Evolutionary conservation across 305 asterid species (phyloP).

Genomic region (Solanum chacoense): DNA sequence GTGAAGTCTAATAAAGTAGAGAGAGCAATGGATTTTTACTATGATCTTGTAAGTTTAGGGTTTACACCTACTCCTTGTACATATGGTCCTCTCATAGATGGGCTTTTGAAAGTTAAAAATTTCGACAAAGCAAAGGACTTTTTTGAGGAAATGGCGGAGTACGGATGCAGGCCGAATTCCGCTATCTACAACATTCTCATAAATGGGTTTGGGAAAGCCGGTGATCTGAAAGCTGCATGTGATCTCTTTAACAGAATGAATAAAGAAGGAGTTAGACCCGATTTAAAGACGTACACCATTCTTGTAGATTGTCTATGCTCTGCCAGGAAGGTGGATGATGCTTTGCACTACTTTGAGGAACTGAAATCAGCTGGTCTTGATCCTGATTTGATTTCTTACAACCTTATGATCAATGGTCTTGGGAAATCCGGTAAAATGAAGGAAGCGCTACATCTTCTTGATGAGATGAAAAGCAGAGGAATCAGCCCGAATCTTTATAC

Average conservation of each 20-base stretch:
- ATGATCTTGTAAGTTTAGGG: slow-evolving; percentile 69
- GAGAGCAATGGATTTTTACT: slow-evolving; percentile 63
- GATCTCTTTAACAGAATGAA: slow-evolving; percentile 70
- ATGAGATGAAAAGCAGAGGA: slow-evolving; percentile 73
- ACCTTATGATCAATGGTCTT: slow-evolving; percentile 78
- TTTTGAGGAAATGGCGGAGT: slow-evolving; percentile 69
- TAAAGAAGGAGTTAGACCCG: slow-evolving; percentile 76
- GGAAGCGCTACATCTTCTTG: slow-evolving; percentile 53
- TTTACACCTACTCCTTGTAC: slow-evolving; percentile 90
- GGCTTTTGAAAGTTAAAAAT: slow-evolving; percentile 55
- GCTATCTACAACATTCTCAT: slow-evolving; percentile 85
- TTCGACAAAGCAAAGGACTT: slow-evolving; percentile 55
- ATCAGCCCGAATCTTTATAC: slow-evolving; percentile 68
- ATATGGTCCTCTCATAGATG: slow-evolving; percentile 90
- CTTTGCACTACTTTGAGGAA: slow-evolving; percentile 63
- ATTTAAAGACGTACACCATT: slow-evolving; percentile 80
- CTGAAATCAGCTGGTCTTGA: slow-evolving; percentile 65
- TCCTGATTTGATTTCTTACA: slow-evolving; percentile 84
- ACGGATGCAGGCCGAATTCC: slow-evolving; percentile 73
- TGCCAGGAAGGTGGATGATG: slow-evolving; percentile 52
- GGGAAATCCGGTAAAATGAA: slow-evolving; percentile 46
- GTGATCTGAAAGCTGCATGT: slow-evolving; percentile 59
- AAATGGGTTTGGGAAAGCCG: slow-evolving; percentile 83
- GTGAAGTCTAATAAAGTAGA: slow-evolving; percentile 58
- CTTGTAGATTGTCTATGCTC: slow-evolving; percentile 70